Base-by-base conservation (phyloP, 169 alveolate species). In the Plasmodium berghei region DNA sequence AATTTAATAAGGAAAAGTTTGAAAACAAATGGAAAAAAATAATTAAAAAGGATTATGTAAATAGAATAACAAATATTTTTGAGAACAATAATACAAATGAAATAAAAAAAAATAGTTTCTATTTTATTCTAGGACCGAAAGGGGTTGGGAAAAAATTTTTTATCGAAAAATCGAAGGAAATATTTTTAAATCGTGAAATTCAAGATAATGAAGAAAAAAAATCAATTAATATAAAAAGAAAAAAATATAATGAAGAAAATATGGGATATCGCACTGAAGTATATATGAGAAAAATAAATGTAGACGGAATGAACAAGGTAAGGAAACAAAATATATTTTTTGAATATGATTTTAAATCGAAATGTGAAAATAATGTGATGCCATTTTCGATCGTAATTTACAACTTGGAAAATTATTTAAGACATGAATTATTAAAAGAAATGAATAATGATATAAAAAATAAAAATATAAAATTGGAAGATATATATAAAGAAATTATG, bases 121-220 rank as follows among this genome's bases (percentile, higher is more conserved):
- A 75, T 55, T 75, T 75, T 55, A 64, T 75, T 28, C n/a, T 75
- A 34, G 88, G 88, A 28, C 54, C 75, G 1, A 61, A 75, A 75
- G 88, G 88, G 2, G 73, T 75, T 10, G 88, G 88, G 42, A 75
- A 75, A 48, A 75, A 28, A 66, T 75, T 75, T 22, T 62, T 75
- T 12, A 75, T 75, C 18, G 67, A 75, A 9, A 75, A 75, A 20
- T 48, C 88, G 54, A 75, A 62, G 9, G 74, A 75, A 8, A 48
- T 45, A 28, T 75, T 62, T 75, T 24, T 75, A 48, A 46, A 24
- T 16, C 14, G 66, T 58, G 34, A 58, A 18, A 58, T 3, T 12
- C 34, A 28, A 71, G 12, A 18, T 5, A 6, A 18, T 9, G 67
- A 14, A 9, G 54, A 26, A 59, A 52, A 40, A 8, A 70, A 52